Conservation (phyloP, 768 basidiomycete genomes). For the Brasilioporus rufonigricans region DNA sequence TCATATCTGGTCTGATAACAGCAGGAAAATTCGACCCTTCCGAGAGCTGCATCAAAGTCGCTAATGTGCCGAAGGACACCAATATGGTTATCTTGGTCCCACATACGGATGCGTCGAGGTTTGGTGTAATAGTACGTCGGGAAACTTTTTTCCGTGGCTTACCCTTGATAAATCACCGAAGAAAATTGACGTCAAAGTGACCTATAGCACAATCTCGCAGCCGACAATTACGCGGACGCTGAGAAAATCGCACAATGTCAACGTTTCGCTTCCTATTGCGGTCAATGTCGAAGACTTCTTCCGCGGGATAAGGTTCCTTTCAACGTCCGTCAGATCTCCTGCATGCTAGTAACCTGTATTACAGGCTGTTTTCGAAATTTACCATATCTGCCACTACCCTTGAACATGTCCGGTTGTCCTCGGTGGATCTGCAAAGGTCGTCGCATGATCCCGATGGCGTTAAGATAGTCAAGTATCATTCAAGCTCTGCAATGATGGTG, state of each 20-base stretch:
- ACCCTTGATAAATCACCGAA: slow-evolving; percentile 26
- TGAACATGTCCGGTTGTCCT: slow-evolving; percentile 74
- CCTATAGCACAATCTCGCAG: slow-evolving; percentile 62
- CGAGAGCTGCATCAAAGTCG: slow-evolving; percentile 45
- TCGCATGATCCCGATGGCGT: slow-evolving; percentile 45
- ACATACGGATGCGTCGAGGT: slow-evolving; percentile 62
- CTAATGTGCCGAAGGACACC: slow-evolving; percentile 46
- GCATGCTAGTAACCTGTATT: slow-evolving; percentile 4
- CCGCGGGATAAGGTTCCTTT: slow-evolving; percentile 67
- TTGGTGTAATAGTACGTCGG: slow-evolving; percentile 55
- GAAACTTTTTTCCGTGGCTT: background rate
- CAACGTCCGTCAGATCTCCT: background rate
- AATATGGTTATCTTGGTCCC: slow-evolving; percentile 55
- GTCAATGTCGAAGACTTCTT: slow-evolving; percentile 98
- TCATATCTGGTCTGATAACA: slow-evolving; percentile 12
- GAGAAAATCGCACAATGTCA: slow-evolving; percentile 52
- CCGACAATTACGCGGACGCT: slow-evolving; percentile 53
- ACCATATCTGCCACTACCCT: slow-evolving; percentile 80
- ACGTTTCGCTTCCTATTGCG: slow-evolving; percentile 75
- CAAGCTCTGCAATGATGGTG: slow-evolving; percentile 50
- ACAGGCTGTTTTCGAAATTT: slow-evolving; percentile 86
- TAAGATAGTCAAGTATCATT: slow-evolving; percentile 48
- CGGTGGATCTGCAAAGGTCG: slow-evolving; percentile 51
- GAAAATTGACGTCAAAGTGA: slow-evolving; percentile 68
- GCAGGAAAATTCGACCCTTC: slow-evolving; percentile 34